phyloP scores from a whole-genome alignment of 495 filamentous ascomycete species.

The Neurospora sp. region DNA sequence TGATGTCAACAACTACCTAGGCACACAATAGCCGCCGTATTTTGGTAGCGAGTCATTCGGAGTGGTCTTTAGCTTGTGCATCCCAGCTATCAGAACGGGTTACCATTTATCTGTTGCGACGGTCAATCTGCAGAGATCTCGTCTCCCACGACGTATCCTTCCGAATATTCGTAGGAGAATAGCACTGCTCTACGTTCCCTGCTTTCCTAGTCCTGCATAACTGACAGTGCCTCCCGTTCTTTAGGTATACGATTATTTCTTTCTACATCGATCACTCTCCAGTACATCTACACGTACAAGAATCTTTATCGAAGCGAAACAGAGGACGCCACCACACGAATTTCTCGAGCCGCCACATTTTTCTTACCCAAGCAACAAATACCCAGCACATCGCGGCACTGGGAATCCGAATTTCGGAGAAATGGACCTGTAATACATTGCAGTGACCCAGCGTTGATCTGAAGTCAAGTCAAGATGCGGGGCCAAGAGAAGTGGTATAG shows the following conservation, averaged over 20 bases:
- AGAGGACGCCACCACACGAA: not conserved
- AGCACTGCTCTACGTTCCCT: not conserved
- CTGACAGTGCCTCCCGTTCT: not conserved
- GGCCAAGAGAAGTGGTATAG: not conserved
- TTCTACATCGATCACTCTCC: not conserved
- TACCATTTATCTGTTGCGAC: no score
- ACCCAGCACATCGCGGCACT: not conserved
- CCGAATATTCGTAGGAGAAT: not conserved
- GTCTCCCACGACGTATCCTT: not conserved
- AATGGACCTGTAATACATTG: not conserved
- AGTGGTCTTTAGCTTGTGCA: not conserved
- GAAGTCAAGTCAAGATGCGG: not conserved
- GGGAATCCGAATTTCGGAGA: not conserved
- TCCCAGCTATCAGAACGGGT: not conserved
- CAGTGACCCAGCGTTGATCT: not conserved
- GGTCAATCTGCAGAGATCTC: no score
- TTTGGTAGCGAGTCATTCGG: not conserved
- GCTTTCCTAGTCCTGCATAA: not conserved
- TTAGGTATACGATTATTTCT: not conserved
- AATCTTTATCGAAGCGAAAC: not conserved
- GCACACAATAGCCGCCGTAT: not conserved
- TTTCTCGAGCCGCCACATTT: not conserved
- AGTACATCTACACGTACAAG: not conserved
- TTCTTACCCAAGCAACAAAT: not conserved
- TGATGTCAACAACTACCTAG: not conserved